These are phyloP conservation scores for Fusarium humuli DNA, from an alignment of 2,329 filamentous ascomycete genomes.

Conservation along the genomic window DNA sequence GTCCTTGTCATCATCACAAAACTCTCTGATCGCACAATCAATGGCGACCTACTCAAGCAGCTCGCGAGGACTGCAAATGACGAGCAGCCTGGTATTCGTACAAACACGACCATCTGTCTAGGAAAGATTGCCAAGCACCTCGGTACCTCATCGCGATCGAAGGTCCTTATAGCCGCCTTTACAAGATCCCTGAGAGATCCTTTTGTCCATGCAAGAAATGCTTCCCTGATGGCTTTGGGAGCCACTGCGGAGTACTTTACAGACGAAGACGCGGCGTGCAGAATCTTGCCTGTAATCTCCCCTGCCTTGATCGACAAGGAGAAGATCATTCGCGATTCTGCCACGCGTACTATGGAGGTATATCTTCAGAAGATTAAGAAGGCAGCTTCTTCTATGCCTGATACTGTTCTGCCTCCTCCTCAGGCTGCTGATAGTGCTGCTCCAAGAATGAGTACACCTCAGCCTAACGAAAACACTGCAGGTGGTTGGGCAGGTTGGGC, in stretches of 20 bases:
- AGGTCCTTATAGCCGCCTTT: conserved; percentile 94
- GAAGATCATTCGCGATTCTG: conserved; percentile 92
- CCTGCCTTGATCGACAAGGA: conserved; percentile 93
- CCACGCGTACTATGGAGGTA: conserved; percentile 86
- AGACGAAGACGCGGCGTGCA: conserved; percentile 88
- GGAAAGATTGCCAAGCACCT: conserved; percentile 96
- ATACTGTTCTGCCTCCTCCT: conserved; percentile 78
- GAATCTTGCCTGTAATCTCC: conserved; percentile 85
- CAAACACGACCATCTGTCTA: conserved; percentile 97
- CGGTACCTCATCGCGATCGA: conserved; percentile 80
- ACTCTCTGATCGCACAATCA: conserved; percentile 90
- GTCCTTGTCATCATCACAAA: conserved; percentile 89
- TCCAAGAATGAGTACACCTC: conserved; percentile 84
- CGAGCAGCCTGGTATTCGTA: conserved; percentile 95
- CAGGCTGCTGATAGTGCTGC: conserved; percentile 63
- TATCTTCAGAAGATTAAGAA: conserved; percentile 88
- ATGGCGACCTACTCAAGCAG: conserved; percentile 90
- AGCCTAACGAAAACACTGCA: conserved; percentile 64
- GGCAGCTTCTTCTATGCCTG: conserved; percentile 80
- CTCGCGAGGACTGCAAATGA: conserved; percentile 97
- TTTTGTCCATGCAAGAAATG: conserved; percentile 93
- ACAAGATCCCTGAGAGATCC: conserved; percentile 89
- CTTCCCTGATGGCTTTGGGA: conserved; percentile 84
- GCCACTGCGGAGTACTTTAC: conserved; percentile 88
- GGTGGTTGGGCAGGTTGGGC: conserved; percentile 93